Evolutionary conservation across 2,329 filamentous ascomycete genomes (phyloP).

Genomic region (Hypomyces rosellus): DNA sequence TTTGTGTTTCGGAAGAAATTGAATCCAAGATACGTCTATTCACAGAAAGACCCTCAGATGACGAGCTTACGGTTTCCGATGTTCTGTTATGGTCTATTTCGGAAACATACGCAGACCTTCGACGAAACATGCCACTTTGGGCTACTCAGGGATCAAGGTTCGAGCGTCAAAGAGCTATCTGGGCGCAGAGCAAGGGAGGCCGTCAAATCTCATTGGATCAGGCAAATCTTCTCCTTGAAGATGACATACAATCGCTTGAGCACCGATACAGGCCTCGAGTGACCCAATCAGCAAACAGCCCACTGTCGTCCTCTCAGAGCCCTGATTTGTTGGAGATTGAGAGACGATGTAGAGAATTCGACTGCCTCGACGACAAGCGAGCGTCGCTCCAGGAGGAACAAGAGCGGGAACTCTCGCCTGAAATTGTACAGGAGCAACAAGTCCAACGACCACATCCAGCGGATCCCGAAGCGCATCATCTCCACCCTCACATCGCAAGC

Average conservation of each 20-base stretch:
- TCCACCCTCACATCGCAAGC: slow-evolving; percentile 36
- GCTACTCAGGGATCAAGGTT: slow-evolving; percentile 51
- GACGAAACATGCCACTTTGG: slow-evolving; percentile 51
- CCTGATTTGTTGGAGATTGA: not conserved
- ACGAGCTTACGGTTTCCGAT: slow-evolving; percentile 48
- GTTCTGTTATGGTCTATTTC: slow-evolving; percentile 54
- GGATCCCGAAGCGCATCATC: slow-evolving; percentile 30
- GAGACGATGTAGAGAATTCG: not conserved
- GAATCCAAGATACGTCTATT: slow-evolving; percentile 20
- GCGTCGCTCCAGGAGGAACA: slow-evolving; percentile 48
- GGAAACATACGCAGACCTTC: slow-evolving; percentile 48
- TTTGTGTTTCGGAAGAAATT: slow-evolving; percentile 30
- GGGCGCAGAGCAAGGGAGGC: slow-evolving; percentile 14
- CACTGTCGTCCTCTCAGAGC: no score
- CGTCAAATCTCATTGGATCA: slow-evolving; percentile 7
- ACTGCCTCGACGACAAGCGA: not conserved
- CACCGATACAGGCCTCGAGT: slow-evolving; percentile 37
- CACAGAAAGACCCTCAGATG: slow-evolving; percentile 37
- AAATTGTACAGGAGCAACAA: slow-evolving; percentile 55
- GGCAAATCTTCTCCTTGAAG: slow-evolving; percentile 45
- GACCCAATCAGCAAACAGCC: not conserved
- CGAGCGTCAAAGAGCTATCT: slow-evolving; percentile 34
- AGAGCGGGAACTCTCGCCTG: slow-evolving; percentile 60
- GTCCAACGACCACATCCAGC: slow-evolving; percentile 38
- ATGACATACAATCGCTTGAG: slow-evolving; percentile 46